These are phyloP conservation scores for Bryopsis sp. DNA, from an alignment of 139 green algal genomes.

Conservation along the genomic window DNA sequence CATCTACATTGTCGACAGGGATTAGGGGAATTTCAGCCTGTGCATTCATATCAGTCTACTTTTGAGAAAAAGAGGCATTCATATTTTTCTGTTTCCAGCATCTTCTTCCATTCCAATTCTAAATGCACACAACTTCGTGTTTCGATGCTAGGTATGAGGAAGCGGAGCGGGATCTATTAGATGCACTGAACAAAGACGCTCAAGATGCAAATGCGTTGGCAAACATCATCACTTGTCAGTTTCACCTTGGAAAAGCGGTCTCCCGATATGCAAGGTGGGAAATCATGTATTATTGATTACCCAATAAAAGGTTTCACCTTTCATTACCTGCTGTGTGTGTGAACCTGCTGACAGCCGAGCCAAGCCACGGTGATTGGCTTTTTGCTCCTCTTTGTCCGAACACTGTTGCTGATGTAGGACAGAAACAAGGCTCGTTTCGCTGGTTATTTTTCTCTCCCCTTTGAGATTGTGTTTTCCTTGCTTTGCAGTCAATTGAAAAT, in stretches of 20 bases:
- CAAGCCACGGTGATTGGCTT: neutral
- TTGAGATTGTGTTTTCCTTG: neutral
- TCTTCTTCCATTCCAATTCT: neutral
- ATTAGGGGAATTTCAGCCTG: too few species aligned
- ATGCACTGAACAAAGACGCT: slow-evolving; percentile 79
- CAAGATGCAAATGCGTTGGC: slow-evolving; percentile 87
- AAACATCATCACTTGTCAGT: slow-evolving; percentile 72
- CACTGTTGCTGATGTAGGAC: neutral
- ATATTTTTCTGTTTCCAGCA: too few species aligned
- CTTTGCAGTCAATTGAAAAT: slow-evolving; percentile 22
- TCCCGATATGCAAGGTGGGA: slow-evolving; percentile 51
- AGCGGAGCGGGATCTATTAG: slow-evolving; percentile 53
- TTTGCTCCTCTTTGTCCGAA: neutral
- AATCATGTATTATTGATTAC: neutral
- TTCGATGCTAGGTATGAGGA: too few species aligned
- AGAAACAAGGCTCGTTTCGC: neutral
- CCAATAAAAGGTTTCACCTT: neutral
- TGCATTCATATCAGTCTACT: too few species aligned
- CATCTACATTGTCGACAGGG: too few species aligned
- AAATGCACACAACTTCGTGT: too few species aligned
- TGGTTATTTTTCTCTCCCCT: neutral
- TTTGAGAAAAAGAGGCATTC: slow-evolving; percentile 58
- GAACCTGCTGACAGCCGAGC: neutral
- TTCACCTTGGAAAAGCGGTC: slow-evolving; percentile 80
- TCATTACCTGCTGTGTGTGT: neutral